These are phyloP conservation scores for Epichloe sibirici DNA, from an alignment of 2,329 filamentous ascomycete genomes.

Conservation along the genomic window DNA sequence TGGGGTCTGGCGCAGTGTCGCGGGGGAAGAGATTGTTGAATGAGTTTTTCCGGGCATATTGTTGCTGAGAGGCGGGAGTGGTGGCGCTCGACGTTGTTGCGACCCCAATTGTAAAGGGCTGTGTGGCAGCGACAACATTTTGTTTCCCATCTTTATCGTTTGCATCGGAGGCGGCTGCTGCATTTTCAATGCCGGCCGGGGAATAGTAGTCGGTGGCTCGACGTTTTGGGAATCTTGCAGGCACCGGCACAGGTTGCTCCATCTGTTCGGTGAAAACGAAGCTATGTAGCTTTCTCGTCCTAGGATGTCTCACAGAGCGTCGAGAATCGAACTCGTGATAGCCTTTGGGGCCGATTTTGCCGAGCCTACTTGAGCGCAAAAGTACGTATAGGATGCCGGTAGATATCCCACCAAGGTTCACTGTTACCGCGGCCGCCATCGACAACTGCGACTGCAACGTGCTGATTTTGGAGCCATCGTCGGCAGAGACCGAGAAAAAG, in stretches of 20 bases:
- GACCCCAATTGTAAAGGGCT: background rate
- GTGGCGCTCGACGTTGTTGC: background rate
- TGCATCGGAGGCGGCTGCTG: background rate
- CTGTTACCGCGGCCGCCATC: slow-evolving; percentile 52
- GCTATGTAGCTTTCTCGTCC: slow-evolving; percentile 4
- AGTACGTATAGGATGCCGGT: slow-evolving; percentile 56
- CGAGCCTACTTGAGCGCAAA: slow-evolving; percentile 48
- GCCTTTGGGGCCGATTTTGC: slow-evolving; percentile 37
- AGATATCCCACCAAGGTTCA: slow-evolving; percentile 53
- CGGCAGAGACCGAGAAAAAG: slow-evolving; percentile 45
- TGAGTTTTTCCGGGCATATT: background rate
- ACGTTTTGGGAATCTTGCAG: background rate
- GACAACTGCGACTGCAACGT: slow-evolving; percentile 30
- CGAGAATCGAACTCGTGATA: slow-evolving; percentile 32
- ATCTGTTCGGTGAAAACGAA: slow-evolving; percentile 11
- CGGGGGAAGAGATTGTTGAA: slow-evolving; percentile 10
- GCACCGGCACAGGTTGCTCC: slow-evolving; percentile 10
- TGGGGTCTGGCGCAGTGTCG: slow-evolving; percentile 5
- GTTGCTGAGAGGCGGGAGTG: background rate
- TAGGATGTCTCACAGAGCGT: slow-evolving; percentile 11
- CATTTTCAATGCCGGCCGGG: background rate
- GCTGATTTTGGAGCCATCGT: slow-evolving; percentile 25
- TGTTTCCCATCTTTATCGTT: background rate
- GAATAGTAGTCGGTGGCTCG: background rate
- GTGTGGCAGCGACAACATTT: background rate